Conservation (phyloP, 2,329 filamentous ascomycete species). For the Alternaria infectoria region DNA sequence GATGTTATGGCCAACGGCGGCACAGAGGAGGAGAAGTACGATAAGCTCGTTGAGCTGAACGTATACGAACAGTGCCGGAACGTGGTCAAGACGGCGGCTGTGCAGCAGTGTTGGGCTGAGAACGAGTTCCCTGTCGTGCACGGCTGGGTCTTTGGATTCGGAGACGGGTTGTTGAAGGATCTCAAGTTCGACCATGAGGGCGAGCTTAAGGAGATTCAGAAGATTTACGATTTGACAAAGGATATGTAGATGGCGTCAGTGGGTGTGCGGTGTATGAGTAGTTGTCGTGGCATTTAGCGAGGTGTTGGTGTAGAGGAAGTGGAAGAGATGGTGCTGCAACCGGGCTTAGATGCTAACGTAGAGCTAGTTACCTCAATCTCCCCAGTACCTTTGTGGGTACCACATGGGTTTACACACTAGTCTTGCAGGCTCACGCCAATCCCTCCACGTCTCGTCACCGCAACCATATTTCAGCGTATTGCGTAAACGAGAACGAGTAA, state of each 20-base stretch:
- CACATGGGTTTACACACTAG: neutral
- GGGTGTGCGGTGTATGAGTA: slow-evolving; percentile 1
- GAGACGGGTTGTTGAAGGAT: slow-evolving; percentile 70
- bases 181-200: slow-evolving; percentile 67
- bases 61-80: slow-evolving; percentile 48
- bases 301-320: slow-evolving; percentile 5
- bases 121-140: slow-evolving; percentile 73
- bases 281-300: slow-evolving; percentile 12
- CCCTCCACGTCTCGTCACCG: neutral
- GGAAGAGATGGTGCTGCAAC: neutral
- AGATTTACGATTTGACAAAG: slow-evolving; percentile 63
- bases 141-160: slow-evolving; percentile 75
- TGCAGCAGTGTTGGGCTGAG: slow-evolving; percentile 65
- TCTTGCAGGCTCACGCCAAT: neutral
- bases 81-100: slow-evolving; percentile 56
- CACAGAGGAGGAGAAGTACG: slow-evolving; percentile 38
- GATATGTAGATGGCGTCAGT: slow-evolving; percentile 1
- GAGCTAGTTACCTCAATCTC: neutral
- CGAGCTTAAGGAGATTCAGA: slow-evolving; percentile 64
- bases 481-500: neutral
- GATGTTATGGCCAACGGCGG: slow-evolving; percentile 22
- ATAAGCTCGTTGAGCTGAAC: slow-evolving; percentile 47
- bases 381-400: neutral
- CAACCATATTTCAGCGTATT: neutral
- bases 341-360: neutral